phyloP scores from a whole-genome alignment of 345 rosid genomes.

The Eucalyptus lansdowneana region DNA sequence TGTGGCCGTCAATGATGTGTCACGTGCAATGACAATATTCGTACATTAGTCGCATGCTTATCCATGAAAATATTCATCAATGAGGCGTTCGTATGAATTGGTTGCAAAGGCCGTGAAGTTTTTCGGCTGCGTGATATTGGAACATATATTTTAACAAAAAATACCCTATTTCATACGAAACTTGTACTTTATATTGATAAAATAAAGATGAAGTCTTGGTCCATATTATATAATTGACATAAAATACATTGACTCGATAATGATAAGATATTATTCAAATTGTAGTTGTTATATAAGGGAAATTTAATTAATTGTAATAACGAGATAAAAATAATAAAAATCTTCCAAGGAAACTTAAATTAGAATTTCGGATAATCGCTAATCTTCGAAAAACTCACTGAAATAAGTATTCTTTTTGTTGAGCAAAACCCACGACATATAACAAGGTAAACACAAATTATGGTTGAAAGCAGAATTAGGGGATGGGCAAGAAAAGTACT shows the following conservation, averaged over 20 bases:
- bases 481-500: not conserved
- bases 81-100: rapidly evolving
- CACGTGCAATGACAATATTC: not conserved
- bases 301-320: not conserved
- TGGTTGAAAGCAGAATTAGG: not conserved
- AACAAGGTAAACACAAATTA: not conserved
- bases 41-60: not conserved
- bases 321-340: not conserved
- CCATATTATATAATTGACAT: not conserved
- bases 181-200: not conserved
- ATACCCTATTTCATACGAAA: not conserved
- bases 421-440: not conserved
- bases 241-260: not conserved
- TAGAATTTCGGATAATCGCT: not conserved
- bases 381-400: not conserved
- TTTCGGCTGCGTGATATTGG: not conserved
- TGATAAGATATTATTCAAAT: not conserved
- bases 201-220: not conserved
- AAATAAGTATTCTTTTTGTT: not conserved
- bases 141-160: not conserved
- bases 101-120: not conserved
- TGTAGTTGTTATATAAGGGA: not conserved
- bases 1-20: not conserved
- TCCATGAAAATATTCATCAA: not conserved
- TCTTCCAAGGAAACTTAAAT: not conserved